Conservation (phyloP, 805 yeast genomes). For the Cyberlindnera maritima region DNA sequence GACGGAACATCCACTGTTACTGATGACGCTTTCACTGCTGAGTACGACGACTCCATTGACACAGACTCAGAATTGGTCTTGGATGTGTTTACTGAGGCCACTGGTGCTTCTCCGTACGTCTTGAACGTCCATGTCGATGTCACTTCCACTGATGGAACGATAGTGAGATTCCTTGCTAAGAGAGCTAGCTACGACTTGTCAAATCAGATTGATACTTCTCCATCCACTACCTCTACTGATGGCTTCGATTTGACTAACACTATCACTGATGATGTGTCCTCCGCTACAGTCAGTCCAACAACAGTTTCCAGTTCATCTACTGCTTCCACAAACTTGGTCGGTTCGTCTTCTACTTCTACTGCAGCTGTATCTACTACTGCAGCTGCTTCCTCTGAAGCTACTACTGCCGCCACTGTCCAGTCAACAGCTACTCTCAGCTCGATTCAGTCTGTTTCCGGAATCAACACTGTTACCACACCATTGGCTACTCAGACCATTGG, state of each 20-base stretch:
- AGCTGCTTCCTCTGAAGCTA: too few species aligned
- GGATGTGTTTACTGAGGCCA: conserved; percentile 14
- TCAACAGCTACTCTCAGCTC: too few species aligned
- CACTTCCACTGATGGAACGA: conserved; percentile 9
- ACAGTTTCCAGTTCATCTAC: neutral
- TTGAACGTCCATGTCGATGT: conserved; percentile 9
- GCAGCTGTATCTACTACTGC: too few species aligned
- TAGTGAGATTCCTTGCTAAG: conserved; percentile 6
- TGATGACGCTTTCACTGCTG: conserved; percentile 9
- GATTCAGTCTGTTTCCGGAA: neutral
- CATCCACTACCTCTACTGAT: too few species aligned
- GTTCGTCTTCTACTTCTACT: too few species aligned
- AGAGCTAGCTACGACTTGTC: too few species aligned
- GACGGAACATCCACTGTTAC: conserved; percentile 1
- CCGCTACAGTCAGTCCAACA: too few species aligned
- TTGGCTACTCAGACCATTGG: neutral
- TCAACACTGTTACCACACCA: neutral
- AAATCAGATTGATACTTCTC: too few species aligned
- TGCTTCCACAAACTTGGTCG: too few species aligned
- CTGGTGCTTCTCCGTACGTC: conserved; percentile 20
- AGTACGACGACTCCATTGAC: conserved; percentile 9
- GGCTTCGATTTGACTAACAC: conserved; percentile 9
- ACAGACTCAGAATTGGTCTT: conserved; percentile 7
- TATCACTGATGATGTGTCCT: neutral
- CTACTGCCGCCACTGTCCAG: too few species aligned